Base-by-base conservation (phyloP, 306 rosid species). In the Citrullus colocynthis region DNA sequence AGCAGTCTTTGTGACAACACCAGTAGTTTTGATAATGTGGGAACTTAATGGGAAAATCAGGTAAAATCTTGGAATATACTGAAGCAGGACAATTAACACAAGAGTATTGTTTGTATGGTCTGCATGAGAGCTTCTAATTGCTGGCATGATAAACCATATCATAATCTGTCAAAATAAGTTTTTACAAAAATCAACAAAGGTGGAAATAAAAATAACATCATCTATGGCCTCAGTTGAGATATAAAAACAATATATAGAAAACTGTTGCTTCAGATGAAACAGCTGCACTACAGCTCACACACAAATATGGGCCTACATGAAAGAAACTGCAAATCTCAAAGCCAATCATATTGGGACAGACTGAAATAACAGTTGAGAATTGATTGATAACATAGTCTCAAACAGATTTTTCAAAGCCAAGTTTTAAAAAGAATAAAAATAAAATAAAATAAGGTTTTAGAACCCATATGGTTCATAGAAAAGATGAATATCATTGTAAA, bases 11-110 rank as follows among this genome's bases (percentile, higher is more conserved):
- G 98, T 91, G 75, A 88, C 97, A 9, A 92, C 81, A 57, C 98
- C 98, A 4, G 93, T 87, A 82, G 97, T 92, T 84, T 92, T 92
- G 83, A 90, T 87, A 78, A 94, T 94, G 87, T 94, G 95, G 78
- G 93, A 83, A 72, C 96, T 94, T 76, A 94, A 77, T 49, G 97
- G 98, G 69, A 94, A 91, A 79, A 90, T 94, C 79, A 94, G 80
- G 78, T 92, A 94, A 30, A 94, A 82, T 89, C 96, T 86, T 30
- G 95, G 98, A 75, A 90, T 51, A 80, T 94, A 94, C 73, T 94
- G 98, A 56, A 94, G 86, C 72, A 94, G 90, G 70, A 92, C 93
- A 65, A 94, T 88, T 80, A 91, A 81, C 24, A 90, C 97, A 58
- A 94, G 88, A 76, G 95, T 83, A 79, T 90, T 86, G 83, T 89